A percentile compares a stretch with the other conserved stretches of the same genome.
These are phyloP conservation scores for Sporothrix euskadiensis DNA, from an alignment of 2,329 filamentous ascomycete genomes.

Conservation along the genomic window DNA sequence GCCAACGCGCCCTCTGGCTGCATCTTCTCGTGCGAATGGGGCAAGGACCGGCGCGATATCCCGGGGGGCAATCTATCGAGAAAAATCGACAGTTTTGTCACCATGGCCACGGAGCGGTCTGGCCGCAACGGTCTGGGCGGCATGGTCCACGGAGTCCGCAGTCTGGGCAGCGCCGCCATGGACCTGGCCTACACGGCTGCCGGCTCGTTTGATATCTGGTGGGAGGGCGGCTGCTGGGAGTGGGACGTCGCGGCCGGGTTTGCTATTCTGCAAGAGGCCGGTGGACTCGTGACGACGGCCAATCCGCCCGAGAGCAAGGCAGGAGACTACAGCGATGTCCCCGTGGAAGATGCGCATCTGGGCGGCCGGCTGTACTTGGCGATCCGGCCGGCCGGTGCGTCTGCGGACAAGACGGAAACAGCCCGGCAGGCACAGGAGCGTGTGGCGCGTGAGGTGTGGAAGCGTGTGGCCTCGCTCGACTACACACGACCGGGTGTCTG, in stretches of 20 bases:
- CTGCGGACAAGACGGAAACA: constrained; percentile 54
- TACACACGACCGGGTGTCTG: constrained; percentile 57
- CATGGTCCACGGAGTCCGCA: constrained; percentile 76
- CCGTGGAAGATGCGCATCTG: constrained; percentile 61
- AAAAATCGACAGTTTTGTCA: constrained; percentile 74
- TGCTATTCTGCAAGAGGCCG: constrained; percentile 70
- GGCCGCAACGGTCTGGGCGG: constrained; percentile 66
- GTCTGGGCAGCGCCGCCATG: constrained; percentile 70
- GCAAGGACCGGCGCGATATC: constrained; percentile 69
- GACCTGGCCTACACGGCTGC: constrained; percentile 75
- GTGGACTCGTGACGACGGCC: constrained; percentile 71
- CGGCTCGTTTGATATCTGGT: constrained; percentile 78
- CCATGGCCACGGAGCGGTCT: constrained; percentile 68
- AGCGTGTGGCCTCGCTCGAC: constrained; percentile 64
- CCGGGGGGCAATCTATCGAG: constrained; percentile 67
- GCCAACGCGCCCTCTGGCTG: constrained; percentile 66
- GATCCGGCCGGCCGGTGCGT: constrained; percentile 67
- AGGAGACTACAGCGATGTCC: constrained; percentile 52
- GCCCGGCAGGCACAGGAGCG: constrained; percentile 68
- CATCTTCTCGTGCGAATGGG: constrained; percentile 76
- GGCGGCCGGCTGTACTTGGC: constrained; percentile 72
- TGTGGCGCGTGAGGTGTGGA: constrained; percentile 72
- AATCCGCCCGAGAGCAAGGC: constrained; percentile 58
- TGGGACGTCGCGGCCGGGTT: constrained; percentile 80
- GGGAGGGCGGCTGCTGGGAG: constrained; percentile 80